These are phyloP conservation scores for Avena atlantica DNA, from an alignment of 176 grass and related monocot species.

Conservation along the genomic window DNA sequence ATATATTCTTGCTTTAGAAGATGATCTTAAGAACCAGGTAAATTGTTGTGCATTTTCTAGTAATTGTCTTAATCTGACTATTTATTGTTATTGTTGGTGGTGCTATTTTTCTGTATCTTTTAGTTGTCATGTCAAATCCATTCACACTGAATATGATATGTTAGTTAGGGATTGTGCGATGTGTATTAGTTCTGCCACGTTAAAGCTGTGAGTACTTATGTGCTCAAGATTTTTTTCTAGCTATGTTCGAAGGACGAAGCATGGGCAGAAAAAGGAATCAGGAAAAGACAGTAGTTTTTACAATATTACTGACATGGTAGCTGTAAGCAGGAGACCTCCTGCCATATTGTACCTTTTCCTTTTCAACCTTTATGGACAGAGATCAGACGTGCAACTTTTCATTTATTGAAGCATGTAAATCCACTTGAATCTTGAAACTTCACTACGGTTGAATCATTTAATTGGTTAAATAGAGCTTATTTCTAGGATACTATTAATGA, in stretches of 20 bases:
- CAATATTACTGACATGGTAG: slow-evolving; percentile 3
- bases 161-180: neutral
- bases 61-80: slow-evolving; percentile 1
- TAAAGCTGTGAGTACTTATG: neutral
- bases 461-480: slow-evolving; percentile 11
- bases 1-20: slow-evolving; percentile 84
- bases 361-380: slow-evolving; percentile 24
- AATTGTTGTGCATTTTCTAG: slow-evolving; percentile 22
- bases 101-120: slow-evolving; percentile 13
- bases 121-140: slow-evolving; percentile 14
- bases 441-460: slow-evolving; percentile 30
- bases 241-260: neutral
- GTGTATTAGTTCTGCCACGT: neutral
- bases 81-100: slow-evolving; percentile 10
- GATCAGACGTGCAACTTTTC: slow-evolving; percentile 7
- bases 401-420: slow-evolving; percentile 14
- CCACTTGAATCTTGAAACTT: slow-evolving; percentile 7
- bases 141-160: slow-evolving; percentile 27
- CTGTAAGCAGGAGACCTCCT: slow-evolving; percentile 23
- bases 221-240: slow-evolving; percentile 28
- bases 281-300: slow-evolving; percentile 22
- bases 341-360: neutral
- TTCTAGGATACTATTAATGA: neutral
- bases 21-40: slow-evolving; percentile 72
- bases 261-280: neutral